Percentiles rank a stretch among this genome's conserved stretches.
Conservation (phyloP, 129 eudicot genomes). For the Gnaphalium uliginosum region DNA sequence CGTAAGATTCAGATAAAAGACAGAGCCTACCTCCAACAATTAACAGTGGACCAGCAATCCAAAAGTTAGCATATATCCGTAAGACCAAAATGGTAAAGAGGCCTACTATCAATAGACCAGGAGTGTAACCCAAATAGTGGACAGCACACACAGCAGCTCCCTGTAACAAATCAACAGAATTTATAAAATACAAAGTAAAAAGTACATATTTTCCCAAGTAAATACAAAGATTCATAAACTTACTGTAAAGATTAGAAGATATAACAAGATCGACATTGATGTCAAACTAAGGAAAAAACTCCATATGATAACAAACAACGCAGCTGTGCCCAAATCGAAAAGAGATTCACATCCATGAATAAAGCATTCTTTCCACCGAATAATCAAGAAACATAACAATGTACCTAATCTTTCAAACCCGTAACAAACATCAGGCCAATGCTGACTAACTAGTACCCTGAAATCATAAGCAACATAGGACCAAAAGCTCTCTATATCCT, state of each 20-base stretch:
- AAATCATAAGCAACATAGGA: conserved; percentile 48
- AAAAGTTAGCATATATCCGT: conserved; percentile 90
- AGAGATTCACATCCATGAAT: conserved; percentile 55
- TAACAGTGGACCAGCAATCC: conserved; percentile 77
- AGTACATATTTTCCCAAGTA: not conserved
- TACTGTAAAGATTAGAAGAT: conserved; percentile 80
- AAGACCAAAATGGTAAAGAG: conserved; percentile 70
- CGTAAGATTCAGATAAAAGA: not conserved
- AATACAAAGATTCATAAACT: conserved; percentile 18
- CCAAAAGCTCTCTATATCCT: conserved; percentile 63
- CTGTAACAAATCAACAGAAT: conserved; percentile 37
- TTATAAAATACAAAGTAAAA: not conserved
- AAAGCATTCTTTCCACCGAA: conserved; percentile 57
- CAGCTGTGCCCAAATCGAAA: conserved; percentile 59
- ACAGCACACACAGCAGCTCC: conserved; percentile 84
- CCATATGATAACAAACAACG: conserved; percentile 81
- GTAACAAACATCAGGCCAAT: conserved; percentile 83
- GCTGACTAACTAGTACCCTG: conserved; percentile 44
- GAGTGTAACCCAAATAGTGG: conserved; percentile 84
- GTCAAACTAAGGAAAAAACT: conserved; percentile 90
- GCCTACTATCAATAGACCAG: conserved; percentile 89
- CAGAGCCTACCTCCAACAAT: conserved; percentile 75
- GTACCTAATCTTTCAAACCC: conserved; percentile 54
- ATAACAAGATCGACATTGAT: conserved; percentile 67
- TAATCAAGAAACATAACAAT: conserved; percentile 40